These are phyloP conservation scores for Peronospora destructor DNA, from an alignment of 352 stramenopile species.

Conservation along the genomic window DNA sequence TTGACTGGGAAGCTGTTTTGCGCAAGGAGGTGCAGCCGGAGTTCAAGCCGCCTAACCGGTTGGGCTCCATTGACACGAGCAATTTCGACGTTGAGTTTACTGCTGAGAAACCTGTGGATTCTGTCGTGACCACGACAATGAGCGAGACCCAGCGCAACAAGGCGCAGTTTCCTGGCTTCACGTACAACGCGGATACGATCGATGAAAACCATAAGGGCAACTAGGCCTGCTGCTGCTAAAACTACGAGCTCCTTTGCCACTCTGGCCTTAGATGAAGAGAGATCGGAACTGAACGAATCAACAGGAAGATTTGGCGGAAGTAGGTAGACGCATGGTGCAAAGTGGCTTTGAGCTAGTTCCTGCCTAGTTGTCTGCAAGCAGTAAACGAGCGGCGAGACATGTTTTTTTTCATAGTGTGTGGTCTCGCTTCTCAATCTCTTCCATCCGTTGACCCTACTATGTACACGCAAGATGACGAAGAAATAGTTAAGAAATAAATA, in stretches of 20 bases:
- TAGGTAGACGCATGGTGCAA: constrained; percentile 19
- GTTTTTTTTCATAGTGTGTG: constrained; percentile 34
- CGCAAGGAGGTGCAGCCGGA: constrained; percentile 84
- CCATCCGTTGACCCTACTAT: constrained; percentile 16
- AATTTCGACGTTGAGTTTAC: constrained; percentile 95
- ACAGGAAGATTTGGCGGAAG: constrained; percentile 17
- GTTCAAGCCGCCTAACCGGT: constrained; percentile 87
- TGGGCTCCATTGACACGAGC: constrained; percentile 88
- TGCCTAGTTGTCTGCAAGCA: constrained; percentile 18
- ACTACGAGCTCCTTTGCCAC: constrained; percentile 15
- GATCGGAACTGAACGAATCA: constrained; percentile 22
- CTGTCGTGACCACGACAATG: constrained; percentile 87
- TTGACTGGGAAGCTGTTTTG: constrained; percentile 89
- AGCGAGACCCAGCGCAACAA: constrained; percentile 88
- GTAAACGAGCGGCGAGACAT: constrained; percentile 14
- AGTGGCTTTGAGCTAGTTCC: constrained; percentile 1
- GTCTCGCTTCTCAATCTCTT: constrained; percentile 14
- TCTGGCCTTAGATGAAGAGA: constrained; percentile 31
- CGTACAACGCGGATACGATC: constrained; percentile 86
- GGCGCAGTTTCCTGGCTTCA: constrained; percentile 86
- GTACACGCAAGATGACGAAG: constrained; percentile 25
- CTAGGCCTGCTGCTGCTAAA: constrained; percentile 27
- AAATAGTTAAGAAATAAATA: constrained; percentile 29
- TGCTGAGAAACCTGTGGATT: constrained; percentile 85
- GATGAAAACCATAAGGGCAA: constrained; percentile 82